Evolutionary conservation across 2,329 filamentous ascomycete genomes (phyloP), one percentile per base, ranked within the genome.

Genomic region (Epichloe festucae): DNA sequence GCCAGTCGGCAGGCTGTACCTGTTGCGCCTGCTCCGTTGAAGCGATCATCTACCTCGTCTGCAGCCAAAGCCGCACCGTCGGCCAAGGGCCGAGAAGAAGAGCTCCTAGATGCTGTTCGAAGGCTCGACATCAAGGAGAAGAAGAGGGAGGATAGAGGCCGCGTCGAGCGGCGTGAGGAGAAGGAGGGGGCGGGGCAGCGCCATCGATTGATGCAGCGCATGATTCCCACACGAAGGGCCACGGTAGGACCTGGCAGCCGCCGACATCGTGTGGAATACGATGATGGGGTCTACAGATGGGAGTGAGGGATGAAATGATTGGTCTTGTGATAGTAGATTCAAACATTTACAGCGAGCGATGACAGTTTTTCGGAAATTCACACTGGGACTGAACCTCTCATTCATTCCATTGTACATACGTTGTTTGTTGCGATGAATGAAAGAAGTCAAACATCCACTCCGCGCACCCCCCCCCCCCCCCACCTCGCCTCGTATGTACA

Each of bases 111-210:
- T 7, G 56, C 60, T 0, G 58, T 72, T 39, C 61, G 63, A 12
- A 59, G 61, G 10, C 48, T 72, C 34, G 58, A 59, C 52, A 57
- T 71, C 5, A 60, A 63, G 51, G 61, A 61, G 53, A 59, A 59
- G 56, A 61, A 59, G 1, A 65, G 63, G 2, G 62, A 63, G 50
- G 63, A 64, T 44, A 53, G 50, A n/a, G 43, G 47, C 10, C 44
- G 54, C 4, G 4, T 15, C 11, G 36, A 38, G n/a, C 58, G 62
- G 52, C 56, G 57, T 48, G 59, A 62, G 44, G 66, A 70, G 49
- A 60, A 62, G 17, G 70, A 71, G 67, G 19, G 70, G 70, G 53
- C 69, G 53, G 70, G 66, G 2, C 66, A 69, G 61, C 62, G 58
- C 12, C 62, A 63, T 46, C 66, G 71, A 38, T 62, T 73, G 2